A percentile compares a stretch with the other conserved stretches of the same genome.
phyloP scores from a whole-genome alignment of 2,329 filamentous ascomycete genomes.

The Seiridium unicorne region DNA sequence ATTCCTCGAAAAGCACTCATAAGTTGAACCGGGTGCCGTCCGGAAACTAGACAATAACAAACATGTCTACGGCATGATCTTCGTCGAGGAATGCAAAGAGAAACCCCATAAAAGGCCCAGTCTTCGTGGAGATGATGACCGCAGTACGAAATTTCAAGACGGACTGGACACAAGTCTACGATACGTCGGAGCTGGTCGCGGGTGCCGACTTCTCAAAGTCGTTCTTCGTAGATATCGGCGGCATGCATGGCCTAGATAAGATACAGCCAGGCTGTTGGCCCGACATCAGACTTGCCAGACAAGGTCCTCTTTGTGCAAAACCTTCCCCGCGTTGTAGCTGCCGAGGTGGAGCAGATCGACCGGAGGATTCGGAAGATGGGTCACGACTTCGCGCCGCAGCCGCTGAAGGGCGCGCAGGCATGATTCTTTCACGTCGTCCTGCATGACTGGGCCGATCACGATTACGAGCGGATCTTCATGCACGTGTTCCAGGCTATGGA shows the following conservation, averaged over 20 bases:
- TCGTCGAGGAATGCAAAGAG: slow-evolving; percentile 19
- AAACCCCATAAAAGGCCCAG: slow-evolving; percentile 15
- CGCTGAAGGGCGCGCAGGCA: neutral
- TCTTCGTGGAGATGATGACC: slow-evolving; percentile 22
- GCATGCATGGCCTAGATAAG: slow-evolving; percentile 37
- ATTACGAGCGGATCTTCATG: neutral
- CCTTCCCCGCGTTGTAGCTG: slow-evolving; percentile 26
- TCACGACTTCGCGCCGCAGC: slow-evolving; percentile 23
- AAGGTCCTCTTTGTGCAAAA: slow-evolving; percentile 38
- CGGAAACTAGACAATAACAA: slow-evolving; percentile 10
- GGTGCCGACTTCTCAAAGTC: slow-evolving; percentile 26
- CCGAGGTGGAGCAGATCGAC: slow-evolving; percentile 9
- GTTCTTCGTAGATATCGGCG: slow-evolving; percentile 38
- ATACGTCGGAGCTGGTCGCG: slow-evolving; percentile 19
- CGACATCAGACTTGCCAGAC: slow-evolving; percentile 25
- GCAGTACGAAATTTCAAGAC: slow-evolving; percentile 17
- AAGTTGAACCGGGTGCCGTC: neutral
- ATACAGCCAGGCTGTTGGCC: slow-evolving; percentile 22
- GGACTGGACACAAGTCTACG: slow-evolving; percentile 23
- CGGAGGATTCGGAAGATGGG: slow-evolving; percentile 21
- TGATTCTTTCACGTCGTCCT: neutral
- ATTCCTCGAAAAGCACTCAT: too few species aligned
- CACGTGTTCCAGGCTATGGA: neutral
- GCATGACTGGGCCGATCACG: neutral
- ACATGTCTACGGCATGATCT: neutral